Evolutionary conservation across 2,329 filamentous ascomycete species (phyloP), one percentile per base, ranked within the genome.

Genomic region (Phaeoacremonium minimum): DNA sequence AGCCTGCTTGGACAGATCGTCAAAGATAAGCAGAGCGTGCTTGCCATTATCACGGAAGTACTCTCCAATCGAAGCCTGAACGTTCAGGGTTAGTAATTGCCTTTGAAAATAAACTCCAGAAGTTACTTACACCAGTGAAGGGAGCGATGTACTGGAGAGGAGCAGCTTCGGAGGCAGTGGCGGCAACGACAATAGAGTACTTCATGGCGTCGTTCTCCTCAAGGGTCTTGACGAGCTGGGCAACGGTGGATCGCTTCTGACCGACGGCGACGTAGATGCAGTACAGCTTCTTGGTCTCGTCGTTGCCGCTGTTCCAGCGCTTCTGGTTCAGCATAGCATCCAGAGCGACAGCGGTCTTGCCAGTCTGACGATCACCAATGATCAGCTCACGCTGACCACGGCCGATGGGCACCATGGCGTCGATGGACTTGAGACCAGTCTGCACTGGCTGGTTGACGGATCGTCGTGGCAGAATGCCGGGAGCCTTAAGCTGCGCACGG

Each of bases 331-430:
- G 84, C 56, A 98, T 97, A 68, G 91, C 83, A 67, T 98, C 93
- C 46, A 98, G 87, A 60, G 85, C 91, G 65, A 98, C 91, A 60
- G 93, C 93, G 64, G 93, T 98, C 86, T 98, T 98, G 72, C 93
- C 93, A 58, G 93, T 98, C 76, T 98, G 93, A 89, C 93, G 93
- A 68, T 98, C 93, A 78, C 93, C 93, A 71, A 98, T 98, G 71
- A 98, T 97, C 81, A 98, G 77, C 79, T 98, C 93, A 91, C 93
- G 93, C 81, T 98, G 93, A 64, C 93, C 93, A 91, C 93, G 93
- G 67, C 93, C 93, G 59, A 98, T 96, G 60, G 93, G 93, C 57
- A 98, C 93, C 93, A 98, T 97, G 73, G 93, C 90, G 67, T 98
- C 93, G 75, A 98, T 80, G 57, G 88, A 95, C 82, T 98, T 98